Evolutionary conservation across 441 rosid species (phyloP).

Genomic region (Brassica hybrid): DNA sequence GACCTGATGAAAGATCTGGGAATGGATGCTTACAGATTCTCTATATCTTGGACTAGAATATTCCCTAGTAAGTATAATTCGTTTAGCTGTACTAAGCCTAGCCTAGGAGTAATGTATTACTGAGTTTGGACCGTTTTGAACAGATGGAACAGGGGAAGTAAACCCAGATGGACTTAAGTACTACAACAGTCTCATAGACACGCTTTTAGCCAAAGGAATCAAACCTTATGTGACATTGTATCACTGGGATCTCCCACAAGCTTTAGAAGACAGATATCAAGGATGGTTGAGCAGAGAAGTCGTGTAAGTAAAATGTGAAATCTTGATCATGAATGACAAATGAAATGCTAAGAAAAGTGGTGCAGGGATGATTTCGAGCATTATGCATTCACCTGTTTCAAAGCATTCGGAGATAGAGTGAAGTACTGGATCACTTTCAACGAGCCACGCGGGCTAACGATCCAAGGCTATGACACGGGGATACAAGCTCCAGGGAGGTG

Average conservation of each 20-base stretch:
- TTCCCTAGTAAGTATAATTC: constrained; percentile 65
- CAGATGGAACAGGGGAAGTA: constrained; percentile 83
- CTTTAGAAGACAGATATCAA: constrained; percentile 66
- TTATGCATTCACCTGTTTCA: constrained; percentile 65
- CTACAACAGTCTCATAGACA: constrained; percentile 73
- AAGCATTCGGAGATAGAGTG: constrained; percentile 72
- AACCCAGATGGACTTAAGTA: constrained; percentile 70
- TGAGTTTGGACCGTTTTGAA: constrained; percentile 16
- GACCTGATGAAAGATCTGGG: constrained; percentile 84
- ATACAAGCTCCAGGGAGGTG: constrained; percentile 82
- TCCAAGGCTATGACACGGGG: constrained; percentile 77
- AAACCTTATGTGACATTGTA: constrained; percentile 72
- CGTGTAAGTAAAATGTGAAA: constrained; percentile 50
- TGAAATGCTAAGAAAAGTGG: background rate
- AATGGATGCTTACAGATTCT: constrained; percentile 90
- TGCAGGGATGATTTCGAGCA: constrained; percentile 62
- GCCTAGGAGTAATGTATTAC: background rate
- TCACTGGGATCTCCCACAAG: constrained; percentile 85
- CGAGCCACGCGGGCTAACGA: constrained; percentile 66
- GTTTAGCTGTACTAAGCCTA: background rate
- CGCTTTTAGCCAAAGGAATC: constrained; percentile 74
- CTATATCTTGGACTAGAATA: constrained; percentile 93
- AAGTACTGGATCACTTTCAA: constrained; percentile 78
- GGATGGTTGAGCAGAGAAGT: constrained; percentile 68
- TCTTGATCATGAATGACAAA: constrained; percentile 1